These are phyloP conservation scores for Rhizophlyctis rosea DNA, from an alignment of 192 early-diverging fungal species.

Conservation along the genomic window DNA sequence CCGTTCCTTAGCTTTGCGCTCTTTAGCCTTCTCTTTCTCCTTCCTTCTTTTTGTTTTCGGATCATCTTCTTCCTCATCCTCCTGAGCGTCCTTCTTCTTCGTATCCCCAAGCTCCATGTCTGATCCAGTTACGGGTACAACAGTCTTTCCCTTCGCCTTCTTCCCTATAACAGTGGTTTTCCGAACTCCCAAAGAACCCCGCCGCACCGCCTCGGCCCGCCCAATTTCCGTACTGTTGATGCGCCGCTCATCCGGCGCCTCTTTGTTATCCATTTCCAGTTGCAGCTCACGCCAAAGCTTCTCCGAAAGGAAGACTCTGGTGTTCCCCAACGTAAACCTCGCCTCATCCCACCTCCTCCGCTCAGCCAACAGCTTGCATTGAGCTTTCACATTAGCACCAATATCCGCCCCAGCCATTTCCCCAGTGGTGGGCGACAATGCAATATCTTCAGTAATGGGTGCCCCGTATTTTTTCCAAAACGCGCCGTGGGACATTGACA, in stretches of 20 bases:
- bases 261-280: no score
- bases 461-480: conserved; percentile 66
- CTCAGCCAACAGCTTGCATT: neutral
- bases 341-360: neutral
- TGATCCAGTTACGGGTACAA: no score
- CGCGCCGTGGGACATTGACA: conserved; percentile 66
- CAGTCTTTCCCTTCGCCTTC: no score
- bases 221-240: neutral
- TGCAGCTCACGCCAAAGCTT: neutral
- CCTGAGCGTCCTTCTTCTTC: conserved; percentile 13
- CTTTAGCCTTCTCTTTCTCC: conserved; percentile 19
- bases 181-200: neutral
- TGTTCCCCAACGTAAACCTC: neutral
- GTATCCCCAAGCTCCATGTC: no score
- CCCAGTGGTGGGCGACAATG: neutral
- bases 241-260: neutral
- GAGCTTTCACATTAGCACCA: neutral
- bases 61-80: neutral
- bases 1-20: conserved; percentile 8
- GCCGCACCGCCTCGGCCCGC: no score
- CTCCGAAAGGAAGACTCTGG: neutral
- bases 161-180: neutral
- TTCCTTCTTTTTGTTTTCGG: conserved; percentile 3
- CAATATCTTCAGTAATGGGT: neutral
- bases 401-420: neutral